These are phyloP conservation scores for Porcisia deanei DNA, from an alignment of 208 protist genomes.

Conservation along the genomic window DNA sequence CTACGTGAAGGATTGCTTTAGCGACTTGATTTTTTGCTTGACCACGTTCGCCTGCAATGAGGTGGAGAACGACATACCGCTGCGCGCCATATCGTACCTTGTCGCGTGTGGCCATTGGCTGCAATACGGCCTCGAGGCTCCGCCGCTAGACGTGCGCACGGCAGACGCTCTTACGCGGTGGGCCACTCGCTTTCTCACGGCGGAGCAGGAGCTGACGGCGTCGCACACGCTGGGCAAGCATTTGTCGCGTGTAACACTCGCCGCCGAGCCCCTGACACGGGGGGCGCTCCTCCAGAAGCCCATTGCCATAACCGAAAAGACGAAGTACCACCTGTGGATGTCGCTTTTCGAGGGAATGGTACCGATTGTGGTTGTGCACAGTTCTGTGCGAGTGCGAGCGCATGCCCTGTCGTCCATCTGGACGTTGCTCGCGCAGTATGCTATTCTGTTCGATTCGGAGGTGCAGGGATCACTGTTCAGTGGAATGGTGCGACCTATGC, in stretches of 20 bases:
- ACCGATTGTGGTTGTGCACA: conserved; percentile 71
- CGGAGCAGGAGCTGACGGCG: conserved; percentile 48
- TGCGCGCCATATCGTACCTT: conserved; percentile 70
- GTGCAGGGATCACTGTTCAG: conserved; percentile 68
- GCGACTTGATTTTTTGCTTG: conserved; percentile 82
- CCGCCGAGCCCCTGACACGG: conserved; percentile 47
- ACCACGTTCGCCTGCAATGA: conserved; percentile 74
- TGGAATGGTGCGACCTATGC: conserved; percentile 64
- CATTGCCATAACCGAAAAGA: conserved; percentile 46
- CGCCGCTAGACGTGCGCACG: conserved; percentile 47
- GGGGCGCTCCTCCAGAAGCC: conserved; percentile 56
- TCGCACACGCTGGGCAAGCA: conserved; percentile 24
- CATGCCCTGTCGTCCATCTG: conserved; percentile 72
- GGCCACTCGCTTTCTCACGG: conserved; percentile 52
- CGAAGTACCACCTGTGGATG: conserved; percentile 80
- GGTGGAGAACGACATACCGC: conserved; percentile 56
- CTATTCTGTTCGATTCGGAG: conserved; percentile 46
- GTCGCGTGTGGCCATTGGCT: conserved; percentile 82
- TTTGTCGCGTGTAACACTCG: conserved; percentile 52
- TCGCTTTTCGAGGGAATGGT: conserved; percentile 80
- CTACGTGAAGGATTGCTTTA: conserved; percentile 82
- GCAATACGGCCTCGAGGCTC: conserved; percentile 77
- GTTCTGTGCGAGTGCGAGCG: conserved; percentile 64
- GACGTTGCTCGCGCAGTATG: conserved; percentile 60
- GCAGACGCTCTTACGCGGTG: conserved; percentile 50